phyloP scores from a whole-genome alignment of 352 stramenopile species.

The Aphanomyces cochlioides region DNA sequence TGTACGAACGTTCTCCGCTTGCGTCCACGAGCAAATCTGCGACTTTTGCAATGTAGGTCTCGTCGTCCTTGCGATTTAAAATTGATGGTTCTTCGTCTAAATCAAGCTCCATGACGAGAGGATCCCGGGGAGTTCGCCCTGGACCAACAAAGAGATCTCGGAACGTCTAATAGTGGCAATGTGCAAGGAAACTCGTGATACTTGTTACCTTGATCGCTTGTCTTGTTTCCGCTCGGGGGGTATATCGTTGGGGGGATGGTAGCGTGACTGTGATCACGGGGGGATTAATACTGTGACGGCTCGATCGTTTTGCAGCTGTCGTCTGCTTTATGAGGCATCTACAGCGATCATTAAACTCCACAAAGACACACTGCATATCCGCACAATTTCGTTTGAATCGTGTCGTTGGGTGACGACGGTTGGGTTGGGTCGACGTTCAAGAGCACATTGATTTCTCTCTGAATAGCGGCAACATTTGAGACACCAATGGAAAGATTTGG shows the following conservation, averaged over 20 bases:
- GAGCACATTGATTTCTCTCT: constrained; percentile 6
- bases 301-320: background rate
- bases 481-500: constrained; percentile 5
- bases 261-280: background rate
- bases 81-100: background rate
- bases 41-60: background rate
- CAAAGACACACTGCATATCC: background rate
- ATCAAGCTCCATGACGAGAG: constrained; percentile 4
- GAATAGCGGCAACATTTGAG: background rate
- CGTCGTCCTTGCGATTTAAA: background rate
- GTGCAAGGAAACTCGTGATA: too few species aligned
- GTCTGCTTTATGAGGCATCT: constrained; percentile 11
- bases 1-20: background rate
- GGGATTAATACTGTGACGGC: too few species aligned
- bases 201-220: constrained; percentile 12
- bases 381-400: constrained; percentile 14
- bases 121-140: background rate
- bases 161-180: background rate
- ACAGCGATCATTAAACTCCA: background rate
- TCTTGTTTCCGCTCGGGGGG: constrained; percentile 3
- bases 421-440: background rate
- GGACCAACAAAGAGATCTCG: constrained; percentile 1
- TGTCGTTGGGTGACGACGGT: background rate
- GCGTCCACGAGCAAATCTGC: background rate
- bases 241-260: constrained; percentile 8